Evolutionary conservation across 495 filamentous ascomycete genomes (phyloP), one percentile per base, ranked within the genome.

Genomic region (Daldinia caldariorum): DNA sequence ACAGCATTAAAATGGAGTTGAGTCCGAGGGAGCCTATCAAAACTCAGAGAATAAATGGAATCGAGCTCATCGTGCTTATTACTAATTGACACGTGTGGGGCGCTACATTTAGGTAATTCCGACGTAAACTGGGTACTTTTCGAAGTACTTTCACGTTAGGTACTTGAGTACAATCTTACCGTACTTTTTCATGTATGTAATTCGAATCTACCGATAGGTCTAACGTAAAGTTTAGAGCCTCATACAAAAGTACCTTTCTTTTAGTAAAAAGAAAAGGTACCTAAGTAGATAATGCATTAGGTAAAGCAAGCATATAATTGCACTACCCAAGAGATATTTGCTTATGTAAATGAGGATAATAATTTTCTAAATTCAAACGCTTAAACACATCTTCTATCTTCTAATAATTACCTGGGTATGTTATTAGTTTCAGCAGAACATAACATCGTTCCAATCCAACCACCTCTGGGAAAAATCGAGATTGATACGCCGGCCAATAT

Each of bases 401-500:
- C 34, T 35, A 1, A 35, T 35, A 35, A 7, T 35, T 35, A 26
- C 26, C 26, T 26, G 26, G 26, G 34, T 35, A 35, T 6, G 34
- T 47, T 47, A 8, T 47, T 47, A 8, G 43, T 47, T 47, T 47
- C 18, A 47, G 20, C 9, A 47, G 9, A 6, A 35, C 3, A 47
- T 10, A 6, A 22, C 18, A 47, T 47, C 18, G 9, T 47, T 47
- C 43, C 64, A 68, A 72, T 64, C 70, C 70, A 65, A 67, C 39
- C 41, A 38, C 37, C 56, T 12, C 26, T 43, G 39, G 51, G 20
- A 61, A 41, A 22, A 68, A 69, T 72, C 70, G 70, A 69, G 70
- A 72, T 69, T 69, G 65, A 65, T 69, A 53, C 57, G 68, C 70
- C 63, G 43, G 38, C 47, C 56, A 72, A 72, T 72, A 72, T 72